These are phyloP conservation scores for Schizophyllum amplum DNA, from an alignment of 1,284 basidiomycete genomes.

Conservation along the genomic window DNA sequence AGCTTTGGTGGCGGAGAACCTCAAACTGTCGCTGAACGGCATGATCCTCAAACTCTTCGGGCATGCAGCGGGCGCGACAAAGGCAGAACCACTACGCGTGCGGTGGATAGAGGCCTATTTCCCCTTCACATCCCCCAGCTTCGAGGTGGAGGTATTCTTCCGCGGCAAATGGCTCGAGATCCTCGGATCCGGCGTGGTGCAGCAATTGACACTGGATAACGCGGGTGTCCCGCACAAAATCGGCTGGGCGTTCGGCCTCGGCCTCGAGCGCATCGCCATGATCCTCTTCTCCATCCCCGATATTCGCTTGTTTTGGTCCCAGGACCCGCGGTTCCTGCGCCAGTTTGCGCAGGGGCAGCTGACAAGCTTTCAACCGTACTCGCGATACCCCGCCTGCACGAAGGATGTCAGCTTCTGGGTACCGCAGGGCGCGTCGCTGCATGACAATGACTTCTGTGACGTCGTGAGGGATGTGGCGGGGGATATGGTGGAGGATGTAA, in stretches of 20 bases:
- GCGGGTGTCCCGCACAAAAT: conserved; percentile 77
- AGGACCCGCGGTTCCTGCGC: conserved; percentile 78
- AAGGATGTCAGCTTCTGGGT: conserved; percentile 94
- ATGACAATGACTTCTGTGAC: conserved; percentile 98
- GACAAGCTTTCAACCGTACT: conserved; percentile 79
- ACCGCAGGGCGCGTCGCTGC: conserved; percentile 45
- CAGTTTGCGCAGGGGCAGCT: conserved; percentile 82
- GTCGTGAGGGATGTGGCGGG: conserved; percentile 88
- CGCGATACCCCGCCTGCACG: conserved; percentile 82
- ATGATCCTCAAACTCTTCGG: conserved; percentile 85
- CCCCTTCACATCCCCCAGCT: conserved; percentile 96
- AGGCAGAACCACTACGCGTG: conserved; percentile 68
- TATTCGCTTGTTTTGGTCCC: conserved; percentile 98
- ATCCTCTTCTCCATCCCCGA: conserved; percentile 96
- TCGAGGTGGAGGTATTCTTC: conserved; percentile 97
- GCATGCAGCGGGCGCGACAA: conserved; percentile 35
- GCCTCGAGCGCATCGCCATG: conserved; percentile 98
- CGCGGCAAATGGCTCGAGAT: conserved; percentile 97
- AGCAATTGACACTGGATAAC: conserved; percentile 81
- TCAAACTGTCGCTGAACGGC: conserved; percentile 90
- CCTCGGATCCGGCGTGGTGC: conserved; percentile 88
- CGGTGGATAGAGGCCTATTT: conserved; percentile 98
- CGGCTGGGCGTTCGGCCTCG: conserved; percentile 98
- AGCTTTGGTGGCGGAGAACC: conserved; percentile 69
- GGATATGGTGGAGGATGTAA: conserved; percentile 88